Evolutionary conservation across 805 yeast species (phyloP), one percentile per base, ranked within the genome.

Genomic region (Schizosaccharomyces lindneri): DNA sequence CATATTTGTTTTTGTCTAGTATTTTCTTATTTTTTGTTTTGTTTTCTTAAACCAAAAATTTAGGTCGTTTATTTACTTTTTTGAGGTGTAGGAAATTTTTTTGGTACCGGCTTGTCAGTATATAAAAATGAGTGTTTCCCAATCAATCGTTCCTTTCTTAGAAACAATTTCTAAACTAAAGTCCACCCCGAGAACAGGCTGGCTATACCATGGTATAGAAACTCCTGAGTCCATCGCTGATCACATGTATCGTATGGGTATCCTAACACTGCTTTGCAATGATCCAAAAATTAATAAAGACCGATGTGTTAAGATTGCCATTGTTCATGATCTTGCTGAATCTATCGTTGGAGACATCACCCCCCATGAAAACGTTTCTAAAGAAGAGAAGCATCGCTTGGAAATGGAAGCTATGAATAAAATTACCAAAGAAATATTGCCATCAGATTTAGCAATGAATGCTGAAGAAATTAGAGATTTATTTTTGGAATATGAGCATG

Each of bases 241-340:
- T 72, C 97, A 90, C 71, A 89, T 89, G 95, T 89, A 90, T 70
- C 77, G 98, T 63, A 89, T 90, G 96, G 81, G 87, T 4, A 74
- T 89, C 24, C 80, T 87, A 55, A 76, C 90, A 27, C 80, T 88
- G 84, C 71, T 87, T 29, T 77, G 87, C 55, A 72, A 73, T 36
- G 72, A 77, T 61, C 24, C 62, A 57, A 55, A 19, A 15, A 41
- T 64, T 21, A 59, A 63, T 57, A 60, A 60, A 27, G 64, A 63
- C 31, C 80, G 80, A 66, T 87, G 96, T 74, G 84, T 82, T 60
- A 84, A 85, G 72, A 88, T 90, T 62, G 88, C 96, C 0, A 74
- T 88, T 51, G 82, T 88, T 41, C 98, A 90, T 74, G 98, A 90
- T 71, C 85, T 90, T 67, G 96, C 97, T 11, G 98, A 90, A 75